Conservation (phyloP, 2,329 filamentous ascomycete genomes). For the Pyricularia pennisetigena region DNA sequence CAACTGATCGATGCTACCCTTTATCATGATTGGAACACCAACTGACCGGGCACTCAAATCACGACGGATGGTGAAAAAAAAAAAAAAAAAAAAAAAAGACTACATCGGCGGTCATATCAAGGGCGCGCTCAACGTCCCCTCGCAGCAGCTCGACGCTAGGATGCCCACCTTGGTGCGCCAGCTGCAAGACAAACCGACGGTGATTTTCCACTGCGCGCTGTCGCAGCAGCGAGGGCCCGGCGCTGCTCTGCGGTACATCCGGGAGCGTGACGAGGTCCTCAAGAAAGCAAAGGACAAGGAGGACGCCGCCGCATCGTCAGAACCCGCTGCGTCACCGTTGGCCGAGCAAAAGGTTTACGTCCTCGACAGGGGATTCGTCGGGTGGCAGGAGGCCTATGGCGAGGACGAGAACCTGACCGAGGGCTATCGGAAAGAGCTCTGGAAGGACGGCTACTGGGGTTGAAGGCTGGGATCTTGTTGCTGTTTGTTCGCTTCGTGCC, state of each 20-base stretch:
- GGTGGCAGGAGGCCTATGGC: conserved; percentile 82
- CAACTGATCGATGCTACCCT: background rate
- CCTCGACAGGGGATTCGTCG: conserved; percentile 72
- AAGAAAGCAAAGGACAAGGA: conserved; percentile 2
- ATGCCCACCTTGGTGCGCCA: conserved; percentile 76
- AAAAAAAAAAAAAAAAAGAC: conserved; percentile 62
- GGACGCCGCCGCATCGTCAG: conserved; percentile 15
- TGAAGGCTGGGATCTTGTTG: conserved; percentile 3
- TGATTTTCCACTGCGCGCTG: conserved; percentile 91
- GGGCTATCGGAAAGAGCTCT: conserved; percentile 75
- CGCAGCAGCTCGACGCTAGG: conserved; percentile 59
- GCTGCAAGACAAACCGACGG: conserved; percentile 66
- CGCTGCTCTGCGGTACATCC: conserved; percentile 71
- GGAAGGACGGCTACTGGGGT: conserved; percentile 49
- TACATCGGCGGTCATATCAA: conserved; percentile 85
- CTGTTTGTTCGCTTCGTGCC: background rate
- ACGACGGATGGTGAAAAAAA: background rate
- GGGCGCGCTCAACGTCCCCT: conserved; percentile 67
- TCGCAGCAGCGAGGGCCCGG: conserved; percentile 84
- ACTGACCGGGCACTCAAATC: background rate
- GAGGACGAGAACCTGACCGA: conserved; percentile 73
- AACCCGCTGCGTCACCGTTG: background rate
- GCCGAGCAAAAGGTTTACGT: conserved; percentile 64
- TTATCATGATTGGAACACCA: background rate
- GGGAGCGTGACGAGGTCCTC: conserved; percentile 51